Conservation (phyloP, 1,284 basidiomycete genomes). For the Pseudomicrostroma phylloplanum region DNA sequence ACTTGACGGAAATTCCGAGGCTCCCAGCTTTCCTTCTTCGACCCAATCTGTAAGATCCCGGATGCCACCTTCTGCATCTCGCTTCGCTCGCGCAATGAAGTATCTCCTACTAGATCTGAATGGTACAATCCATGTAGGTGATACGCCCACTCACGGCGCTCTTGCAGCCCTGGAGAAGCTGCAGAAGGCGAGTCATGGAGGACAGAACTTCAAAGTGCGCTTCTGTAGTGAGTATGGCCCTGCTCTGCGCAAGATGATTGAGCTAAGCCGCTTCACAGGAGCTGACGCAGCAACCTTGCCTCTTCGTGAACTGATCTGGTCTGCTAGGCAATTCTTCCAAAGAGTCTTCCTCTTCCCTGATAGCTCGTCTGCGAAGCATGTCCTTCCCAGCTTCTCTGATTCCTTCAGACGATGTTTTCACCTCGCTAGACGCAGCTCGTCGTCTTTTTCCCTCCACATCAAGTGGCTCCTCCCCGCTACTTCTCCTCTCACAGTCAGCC, state of each 20-base stretch:
- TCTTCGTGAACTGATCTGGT: neutral
- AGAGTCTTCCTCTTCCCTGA: neutral
- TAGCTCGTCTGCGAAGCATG: neutral
- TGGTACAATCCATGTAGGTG: constrained; percentile 63
- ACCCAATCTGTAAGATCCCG: too few relatives aligned
- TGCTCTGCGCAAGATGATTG: too few relatives aligned
- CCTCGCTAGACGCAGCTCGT: neutral
- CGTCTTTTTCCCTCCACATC: neutral
- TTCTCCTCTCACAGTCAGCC: too few relatives aligned
- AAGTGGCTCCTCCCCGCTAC: too few relatives aligned
- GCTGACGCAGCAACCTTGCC: neutral
- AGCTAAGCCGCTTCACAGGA: too few relatives aligned
- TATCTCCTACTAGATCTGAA: constrained; percentile 63
- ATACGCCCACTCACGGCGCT: constrained; percentile 57
- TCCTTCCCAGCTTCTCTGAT: neutral
- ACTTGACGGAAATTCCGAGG: too few relatives aligned
- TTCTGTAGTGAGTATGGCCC: constrained; percentile 12
- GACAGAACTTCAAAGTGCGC: neutral
- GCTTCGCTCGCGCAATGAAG: too few relatives aligned
- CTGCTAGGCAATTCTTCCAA: constrained; percentile 1
- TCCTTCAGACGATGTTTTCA: neutral
- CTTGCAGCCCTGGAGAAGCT: constrained; percentile 57
- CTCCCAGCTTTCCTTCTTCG: too few relatives aligned
- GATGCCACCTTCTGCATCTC: too few relatives aligned
- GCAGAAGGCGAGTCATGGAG: constrained; percentile 26